Percentiles rank a stretch among this genome's conserved stretches.
Conservation (phyloP, 768 basidiomycete genomes). For the Tulasnella sp. region DNA sequence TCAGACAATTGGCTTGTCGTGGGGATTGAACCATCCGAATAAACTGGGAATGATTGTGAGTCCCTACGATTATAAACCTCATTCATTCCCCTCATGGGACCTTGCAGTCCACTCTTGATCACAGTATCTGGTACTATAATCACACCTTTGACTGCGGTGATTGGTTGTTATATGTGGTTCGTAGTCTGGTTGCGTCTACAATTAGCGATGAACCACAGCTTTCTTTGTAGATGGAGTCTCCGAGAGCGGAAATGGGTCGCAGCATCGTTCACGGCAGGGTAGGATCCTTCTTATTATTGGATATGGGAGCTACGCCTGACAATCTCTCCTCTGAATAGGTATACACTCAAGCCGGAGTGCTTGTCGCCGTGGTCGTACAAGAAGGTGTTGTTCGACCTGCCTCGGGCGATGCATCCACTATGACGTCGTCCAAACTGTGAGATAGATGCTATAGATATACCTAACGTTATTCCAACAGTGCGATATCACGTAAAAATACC, state of each 20-base stretch:
- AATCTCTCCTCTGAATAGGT: conserved; percentile 33
- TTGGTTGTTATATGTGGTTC: conserved; percentile 66
- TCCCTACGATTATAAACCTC: conserved; percentile 14
- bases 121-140: conserved; percentile 66
- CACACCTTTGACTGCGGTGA: conserved; percentile 65
- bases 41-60: conserved; percentile 50
- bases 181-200: conserved; percentile 21
- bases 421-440: background rate
- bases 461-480: no score
- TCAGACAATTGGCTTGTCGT: conserved; percentile 42
- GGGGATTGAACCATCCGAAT: conserved; percentile 37
- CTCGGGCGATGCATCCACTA: no score
- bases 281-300: conserved; percentile 20
- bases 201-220: background rate
- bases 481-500: no score
- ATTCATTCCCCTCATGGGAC: background rate
- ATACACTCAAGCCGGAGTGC: conserved; percentile 49
- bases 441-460: background rate
- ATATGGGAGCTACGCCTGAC: background rate
- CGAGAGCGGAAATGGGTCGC: conserved; percentile 50
- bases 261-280: conserved; percentile 61
- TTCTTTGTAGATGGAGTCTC: conserved; percentile 43
- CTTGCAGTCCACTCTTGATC: conserved; percentile 56
- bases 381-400: conserved; percentile 41
- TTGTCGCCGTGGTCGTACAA: conserved; percentile 67